Base-by-base conservation (phyloP, 2,329 filamentous ascomycete species). In the Paradendryphiella salina region DNA sequence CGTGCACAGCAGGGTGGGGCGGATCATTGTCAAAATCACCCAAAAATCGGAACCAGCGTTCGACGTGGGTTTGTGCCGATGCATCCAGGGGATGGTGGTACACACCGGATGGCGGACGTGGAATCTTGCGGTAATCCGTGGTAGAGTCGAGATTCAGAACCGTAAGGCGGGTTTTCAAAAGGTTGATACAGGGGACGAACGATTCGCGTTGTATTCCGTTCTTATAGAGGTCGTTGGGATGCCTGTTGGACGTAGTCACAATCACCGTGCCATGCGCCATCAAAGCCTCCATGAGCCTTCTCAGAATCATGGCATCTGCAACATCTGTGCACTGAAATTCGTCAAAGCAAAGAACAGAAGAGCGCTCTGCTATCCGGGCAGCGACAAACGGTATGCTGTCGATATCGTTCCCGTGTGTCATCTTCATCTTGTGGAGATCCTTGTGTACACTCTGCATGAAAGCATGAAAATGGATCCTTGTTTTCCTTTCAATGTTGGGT, bases 271-370 rank as follows among this genome's bases (percentile, higher is more conserved):
- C 94, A 67, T 97, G 92, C 3, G 89, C 89, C 91, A 97, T 96
- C 47, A 99, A 82, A 1, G 85, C 82, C 74, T 97, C 92, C 7
- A 99, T 84, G 5, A 99, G 79, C 80, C 89, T 82, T 64, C 94
- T 83, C 61, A 99, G 73, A 64, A 99, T 99, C 94, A 99, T 99
- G 63, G 94, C 94, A 76, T 97, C 93, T 13, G 94, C 94, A 26
- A 99, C 93, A 75, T 99, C 94, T 32, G 94, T 99, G 70, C 92
- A 96, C 72, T 99, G 94, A 69, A 99, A 99, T 77, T 99, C 94
- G 74, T 99, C 94, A 70, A 99, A 99, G 73, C 94, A 99, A 33
- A 99, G 79, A 20, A 99, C 90, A 50, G 88, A 90, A 28, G 86
- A 87, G 56, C 86, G 81, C 65, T 90, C 85, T 5, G 94, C 94